Evolutionary conservation across 345 rosid species (phyloP).

Genomic region (Salix brachista): DNA sequence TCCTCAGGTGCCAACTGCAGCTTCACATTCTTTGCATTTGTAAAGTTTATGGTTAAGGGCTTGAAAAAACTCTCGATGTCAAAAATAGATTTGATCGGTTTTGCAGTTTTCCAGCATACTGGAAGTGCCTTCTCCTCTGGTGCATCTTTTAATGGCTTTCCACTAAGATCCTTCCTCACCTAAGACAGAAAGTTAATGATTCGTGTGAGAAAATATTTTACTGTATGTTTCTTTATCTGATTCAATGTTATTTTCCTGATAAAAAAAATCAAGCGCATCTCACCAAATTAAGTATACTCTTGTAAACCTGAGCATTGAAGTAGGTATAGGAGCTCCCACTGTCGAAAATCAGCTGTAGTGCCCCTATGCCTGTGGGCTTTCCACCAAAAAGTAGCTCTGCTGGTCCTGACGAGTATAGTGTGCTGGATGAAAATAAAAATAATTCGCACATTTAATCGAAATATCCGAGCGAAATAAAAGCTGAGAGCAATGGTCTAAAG

Average conservation of each 20-base stretch:
- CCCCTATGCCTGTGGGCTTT: slow-evolving; percentile 54
- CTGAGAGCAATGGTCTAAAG: background rate
- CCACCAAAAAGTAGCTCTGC: slow-evolving; percentile 59
- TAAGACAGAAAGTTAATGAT: slow-evolving; percentile 18
- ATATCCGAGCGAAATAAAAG: background rate
- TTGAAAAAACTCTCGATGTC: slow-evolving; percentile 60
- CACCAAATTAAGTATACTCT: slow-evolving; percentile 52
- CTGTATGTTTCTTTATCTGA: background rate
- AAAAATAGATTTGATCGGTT: slow-evolving; percentile 42
- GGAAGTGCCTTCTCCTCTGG: slow-evolving; percentile 62
- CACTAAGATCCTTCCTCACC: slow-evolving; percentile 39
- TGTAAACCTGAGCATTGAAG: slow-evolving; percentile 51
- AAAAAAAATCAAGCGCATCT: slow-evolving; percentile 4
- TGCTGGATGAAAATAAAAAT: slow-evolving; percentile 40
- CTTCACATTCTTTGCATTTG: slow-evolving; percentile 42
- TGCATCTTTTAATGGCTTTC: slow-evolving; percentile 47
- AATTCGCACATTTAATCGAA: background rate
- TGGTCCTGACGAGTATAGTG: slow-evolving; percentile 58
- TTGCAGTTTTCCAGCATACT: slow-evolving; percentile 78
- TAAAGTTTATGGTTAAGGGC: slow-evolving; percentile 50
- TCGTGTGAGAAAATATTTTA: background rate
- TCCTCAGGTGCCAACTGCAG: slow-evolving; percentile 61
- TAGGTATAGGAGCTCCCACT: slow-evolving; percentile 94
- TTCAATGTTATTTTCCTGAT: background rate
- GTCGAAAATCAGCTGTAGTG: slow-evolving; percentile 57